These are phyloP conservation scores for Magnusiomyces suaveolens DNA, from an alignment of 1,139 yeast species.

Conservation along the genomic window DNA sequence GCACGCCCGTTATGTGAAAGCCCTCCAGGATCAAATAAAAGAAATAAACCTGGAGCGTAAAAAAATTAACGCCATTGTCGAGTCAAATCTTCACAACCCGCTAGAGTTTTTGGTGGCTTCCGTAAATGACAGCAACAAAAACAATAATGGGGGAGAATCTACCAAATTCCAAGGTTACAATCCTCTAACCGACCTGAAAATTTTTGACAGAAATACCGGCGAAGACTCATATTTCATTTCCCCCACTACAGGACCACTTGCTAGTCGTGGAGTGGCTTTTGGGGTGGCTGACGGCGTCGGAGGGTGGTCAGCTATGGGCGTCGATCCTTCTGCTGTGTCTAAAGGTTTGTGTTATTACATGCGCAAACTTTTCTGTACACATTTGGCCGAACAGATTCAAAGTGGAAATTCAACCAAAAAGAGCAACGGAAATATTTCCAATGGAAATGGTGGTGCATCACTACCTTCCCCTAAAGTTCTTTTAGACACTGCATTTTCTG, in stretches of 20 bases:
- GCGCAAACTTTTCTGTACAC: constrained; percentile 17
- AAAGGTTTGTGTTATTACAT: constrained; percentile 31
- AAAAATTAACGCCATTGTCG: not conserved
- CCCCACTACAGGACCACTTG: constrained; percentile 29
- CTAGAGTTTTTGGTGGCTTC: not conserved
- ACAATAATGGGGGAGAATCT: not conserved
- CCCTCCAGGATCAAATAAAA: not conserved
- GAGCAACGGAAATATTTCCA: too few relatives aligned
- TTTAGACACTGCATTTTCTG: constrained; percentile 5
- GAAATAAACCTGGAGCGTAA: not conserved
- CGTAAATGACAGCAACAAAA: not conserved
- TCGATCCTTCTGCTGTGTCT: constrained; percentile 51
- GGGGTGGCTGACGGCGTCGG: constrained; percentile 99
- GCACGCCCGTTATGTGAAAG: not conserved
- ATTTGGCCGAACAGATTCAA: not conserved
- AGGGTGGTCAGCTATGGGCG: constrained; percentile 91
- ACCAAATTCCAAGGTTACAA: not conserved
- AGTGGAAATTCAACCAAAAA: not conserved
- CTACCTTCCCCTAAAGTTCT: constrained; percentile 35
- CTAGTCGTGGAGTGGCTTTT: constrained; percentile 44
- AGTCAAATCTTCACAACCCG: not conserved
- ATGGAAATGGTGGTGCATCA: too few relatives aligned
- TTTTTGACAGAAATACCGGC: constrained; percentile 41
- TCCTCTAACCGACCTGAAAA: not conserved
- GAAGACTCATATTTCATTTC: constrained; percentile 76